A percentile compares a stretch with the other conserved stretches of the same genome.
Evolutionary conservation across 1,139 yeast genomes (phyloP).

Genomic region (Scheffersomyces parashehatae): DNA sequence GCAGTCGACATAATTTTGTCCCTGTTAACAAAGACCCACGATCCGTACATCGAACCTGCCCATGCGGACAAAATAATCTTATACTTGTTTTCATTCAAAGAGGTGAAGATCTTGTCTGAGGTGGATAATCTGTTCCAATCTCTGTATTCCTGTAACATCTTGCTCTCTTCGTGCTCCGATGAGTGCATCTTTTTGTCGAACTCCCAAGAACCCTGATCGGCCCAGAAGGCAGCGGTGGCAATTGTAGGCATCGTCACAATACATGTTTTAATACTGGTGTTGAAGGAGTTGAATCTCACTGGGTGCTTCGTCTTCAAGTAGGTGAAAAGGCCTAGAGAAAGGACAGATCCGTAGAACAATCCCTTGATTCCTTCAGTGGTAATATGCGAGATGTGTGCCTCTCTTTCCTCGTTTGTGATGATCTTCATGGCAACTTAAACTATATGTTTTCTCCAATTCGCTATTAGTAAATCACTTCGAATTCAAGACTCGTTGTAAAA

Average conservation of each 20-base stretch:
- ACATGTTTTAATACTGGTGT: constrained; percentile 41
- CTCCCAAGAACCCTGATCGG: constrained; percentile 52
- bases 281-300: constrained; percentile 34
- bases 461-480: too few relatives aligned
- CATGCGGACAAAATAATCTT: constrained; percentile 75
- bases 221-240: constrained; percentile 41
- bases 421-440: constrained; percentile 33
- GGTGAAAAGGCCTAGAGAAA: constrained; percentile 35
- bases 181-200: constrained; percentile 44
- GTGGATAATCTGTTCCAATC: constrained; percentile 19
- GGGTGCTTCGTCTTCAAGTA: constrained; percentile 39
- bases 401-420: constrained; percentile 39
- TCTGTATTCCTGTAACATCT: constrained; percentile 21
- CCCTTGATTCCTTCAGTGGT: constrained; percentile 43
- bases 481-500: too few relatives aligned
- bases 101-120: constrained; percentile 32
- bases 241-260: constrained; percentile 45
- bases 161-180: constrained; percentile 28
- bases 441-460: too few relatives aligned
- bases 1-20: constrained; percentile 77
- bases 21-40: constrained; percentile 74
- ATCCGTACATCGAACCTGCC: constrained; percentile 85
- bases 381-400: constrained; percentile 42
- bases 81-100: constrained; percentile 63
- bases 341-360: constrained; percentile 35